Evolutionary conservation across 225 moss, liverwort and hornwort genomes (phyloP).

Genomic region (Rhytidiadelphus loreus): DNA sequence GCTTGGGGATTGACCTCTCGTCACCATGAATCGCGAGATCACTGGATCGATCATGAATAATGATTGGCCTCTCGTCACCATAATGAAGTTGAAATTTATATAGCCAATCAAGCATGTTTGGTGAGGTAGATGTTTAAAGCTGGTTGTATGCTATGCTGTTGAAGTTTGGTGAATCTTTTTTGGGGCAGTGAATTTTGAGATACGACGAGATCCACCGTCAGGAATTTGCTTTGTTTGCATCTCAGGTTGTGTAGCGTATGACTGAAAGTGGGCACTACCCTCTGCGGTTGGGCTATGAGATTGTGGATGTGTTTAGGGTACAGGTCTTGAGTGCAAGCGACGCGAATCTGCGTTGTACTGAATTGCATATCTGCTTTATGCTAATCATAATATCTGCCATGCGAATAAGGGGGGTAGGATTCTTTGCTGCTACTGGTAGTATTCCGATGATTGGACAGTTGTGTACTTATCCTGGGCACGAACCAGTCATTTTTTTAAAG

Average conservation of each 20-base stretch:
- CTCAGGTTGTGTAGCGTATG: neutral
- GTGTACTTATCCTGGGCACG: neutral
- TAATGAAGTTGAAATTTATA: neutral
- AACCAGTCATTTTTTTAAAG: neutral
- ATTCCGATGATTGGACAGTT: neutral
- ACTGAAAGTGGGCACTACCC: neutral
- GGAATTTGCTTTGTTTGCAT: neutral
- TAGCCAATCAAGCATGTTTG: neutral
- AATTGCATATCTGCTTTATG: neutral
- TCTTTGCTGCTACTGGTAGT: neutral
- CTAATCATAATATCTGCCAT: neutral
- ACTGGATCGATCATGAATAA: neutral
- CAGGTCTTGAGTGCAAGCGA: neutral
- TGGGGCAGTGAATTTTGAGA: neutral
- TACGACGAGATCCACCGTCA: neutral
- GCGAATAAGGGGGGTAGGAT: neutral
- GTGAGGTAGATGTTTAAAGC: neutral
- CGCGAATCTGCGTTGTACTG: neutral
- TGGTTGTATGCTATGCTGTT: neutral
- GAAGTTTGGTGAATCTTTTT: neutral
- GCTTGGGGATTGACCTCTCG: neutral
- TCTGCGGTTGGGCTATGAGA: neutral
- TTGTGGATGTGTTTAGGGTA: neutral
- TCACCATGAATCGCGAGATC: neutral
- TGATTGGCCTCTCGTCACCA: neutral